Base-by-base conservation (phyloP, 2,329 filamentous ascomycete genomes). In the Fusarium miscanthi region DNA sequence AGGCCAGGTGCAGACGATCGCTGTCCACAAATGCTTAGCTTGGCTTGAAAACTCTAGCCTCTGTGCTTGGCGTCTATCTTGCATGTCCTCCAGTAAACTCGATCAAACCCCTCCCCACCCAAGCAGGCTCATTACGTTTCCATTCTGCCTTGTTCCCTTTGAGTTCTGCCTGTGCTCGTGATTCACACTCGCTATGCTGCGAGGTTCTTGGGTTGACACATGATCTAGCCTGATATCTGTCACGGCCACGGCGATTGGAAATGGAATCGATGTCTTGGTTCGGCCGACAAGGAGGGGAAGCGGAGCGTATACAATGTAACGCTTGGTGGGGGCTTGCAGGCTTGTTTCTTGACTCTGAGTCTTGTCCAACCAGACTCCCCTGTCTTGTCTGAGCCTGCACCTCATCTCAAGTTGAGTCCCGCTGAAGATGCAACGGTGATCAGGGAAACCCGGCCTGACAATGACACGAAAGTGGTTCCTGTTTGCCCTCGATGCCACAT, bases 361-460 rank as follows among this genome's bases (percentile, higher is more conserved):
- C 40, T 69, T 59, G 51, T 69, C 49, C 69, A 72, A 73, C 58
- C 51, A 54, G 60, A 60, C 51, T 62, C 59, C 72, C 69, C 62
- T 59, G 53, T 43, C 31, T 37, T 48, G 42, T 25, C 37, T 42
- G 45, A 54, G 58, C 48, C 71, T 74, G 71, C 71, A 73, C 45
- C 71, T 74, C 70, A 73, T 74, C 63, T 56, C 27, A 59, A 72
- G 51, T 59, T 37, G 51, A 68, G 62, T 66, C 58, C 70, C 70
- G 62, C 70, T 43, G 53, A 56, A 70, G 67, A 74, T 73, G 70
- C 70, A 74, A 73, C 70, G 70, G 62, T 74, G 68, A 73, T 73
- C 67, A 74, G 71, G 72, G 62, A 68, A 63, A 41, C 64, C 46
- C 63, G 46, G 58, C 49, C 42, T 69, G 66, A 46, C 30, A 74